Evolutionary conservation across 208 protist genomes (phyloP).

Genomic region (Wallacemonas sp.): DNA sequence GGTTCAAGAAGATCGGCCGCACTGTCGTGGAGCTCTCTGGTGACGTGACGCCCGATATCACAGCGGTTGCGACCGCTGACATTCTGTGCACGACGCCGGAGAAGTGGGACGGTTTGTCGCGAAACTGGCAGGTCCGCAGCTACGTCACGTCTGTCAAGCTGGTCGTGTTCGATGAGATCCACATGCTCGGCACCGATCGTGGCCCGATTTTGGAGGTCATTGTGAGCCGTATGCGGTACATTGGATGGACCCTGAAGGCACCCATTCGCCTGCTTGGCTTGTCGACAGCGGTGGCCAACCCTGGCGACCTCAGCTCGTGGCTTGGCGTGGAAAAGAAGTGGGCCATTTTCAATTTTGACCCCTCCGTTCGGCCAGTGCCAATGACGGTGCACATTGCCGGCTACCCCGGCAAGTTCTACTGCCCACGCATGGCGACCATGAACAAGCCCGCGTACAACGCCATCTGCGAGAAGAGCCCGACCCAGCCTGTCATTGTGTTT

Average conservation of each 20-base stretch:
- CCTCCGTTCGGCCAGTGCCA: constrained; percentile 97
- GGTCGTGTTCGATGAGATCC: constrained; percentile 99
- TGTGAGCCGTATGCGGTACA: constrained; percentile 98
- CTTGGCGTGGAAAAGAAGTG: constrained; percentile 94
- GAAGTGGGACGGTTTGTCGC: constrained; percentile 99
- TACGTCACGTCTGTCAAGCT: constrained; percentile 96
- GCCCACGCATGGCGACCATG: constrained; percentile 99
- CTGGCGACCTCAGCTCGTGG: constrained; percentile 97
- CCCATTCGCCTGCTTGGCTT: constrained; percentile 98
- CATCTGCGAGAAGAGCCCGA: constrained; percentile 93
- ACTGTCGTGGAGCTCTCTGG: constrained; percentile 98
- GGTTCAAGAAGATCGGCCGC: constrained; percentile 93
- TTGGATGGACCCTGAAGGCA: constrained; percentile 90
- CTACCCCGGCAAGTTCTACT: constrained; percentile 97
- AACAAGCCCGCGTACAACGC: constrained; percentile 99
- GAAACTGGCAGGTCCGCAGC: constrained; percentile 97
- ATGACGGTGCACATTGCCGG: constrained; percentile 96
- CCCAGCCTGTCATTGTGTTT: constrained; percentile 99
- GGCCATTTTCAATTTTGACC: constrained; percentile 99
- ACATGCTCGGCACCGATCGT: constrained; percentile 98
- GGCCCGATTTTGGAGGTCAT: constrained; percentile 99
- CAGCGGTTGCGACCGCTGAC: constrained; percentile 91
- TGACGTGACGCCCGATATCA: constrained; percentile 95
- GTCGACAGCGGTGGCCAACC: constrained; percentile 99
- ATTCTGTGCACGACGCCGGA: constrained; percentile 99